A percentile compares a stretch with the other conserved stretches of the same genome.
These are phyloP conservation scores for Penicillium ucsense DNA, from an alignment of 495 filamentous ascomycete genomes.

Conservation along the genomic window DNA sequence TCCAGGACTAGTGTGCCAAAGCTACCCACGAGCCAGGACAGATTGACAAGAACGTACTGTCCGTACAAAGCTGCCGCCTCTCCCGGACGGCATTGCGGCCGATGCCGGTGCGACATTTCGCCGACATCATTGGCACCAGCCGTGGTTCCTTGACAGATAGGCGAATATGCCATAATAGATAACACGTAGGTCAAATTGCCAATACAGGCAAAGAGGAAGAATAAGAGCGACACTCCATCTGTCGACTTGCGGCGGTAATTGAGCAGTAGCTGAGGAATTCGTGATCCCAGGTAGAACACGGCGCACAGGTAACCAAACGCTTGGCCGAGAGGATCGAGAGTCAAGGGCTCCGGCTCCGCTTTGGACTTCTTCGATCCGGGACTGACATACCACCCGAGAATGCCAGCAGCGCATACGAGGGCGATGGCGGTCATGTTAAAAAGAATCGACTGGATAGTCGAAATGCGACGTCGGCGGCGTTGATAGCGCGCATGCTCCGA, in stretches of 20 bases:
- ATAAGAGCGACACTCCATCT: conserved; percentile 82
- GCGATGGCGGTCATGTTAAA: conserved; percentile 65
- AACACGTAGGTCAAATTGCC: conserved; percentile 90
- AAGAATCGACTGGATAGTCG: conserved; percentile 48
- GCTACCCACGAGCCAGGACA: conserved; percentile 83
- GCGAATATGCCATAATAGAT: conserved; percentile 80
- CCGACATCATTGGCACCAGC: conserved; percentile 7
- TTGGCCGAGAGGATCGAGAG: conserved; percentile 69
- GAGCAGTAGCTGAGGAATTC: conserved; percentile 79
- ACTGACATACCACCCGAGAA: conserved; percentile 78
- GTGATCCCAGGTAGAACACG: conserved; percentile 74
- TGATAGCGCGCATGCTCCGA: conserved; percentile 5
- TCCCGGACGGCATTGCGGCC: conserved; percentile 37
- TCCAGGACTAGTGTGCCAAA: conserved; percentile 80
- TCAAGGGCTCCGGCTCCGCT: conserved; percentile 28
- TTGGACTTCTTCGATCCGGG: conserved; percentile 17
- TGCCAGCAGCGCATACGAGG: conserved; percentile 72
- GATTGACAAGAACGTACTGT: conserved; percentile 75
- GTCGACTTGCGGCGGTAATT: conserved; percentile 86
- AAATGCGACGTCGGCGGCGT: conserved; percentile 16
- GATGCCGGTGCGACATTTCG: conserved; percentile 2
- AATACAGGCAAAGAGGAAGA: conserved; percentile 93
- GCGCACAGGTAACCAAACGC: conserved; percentile 83
- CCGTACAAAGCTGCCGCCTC: conserved; percentile 55
- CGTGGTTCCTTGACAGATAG: conserved; percentile 34